A percentile compares a stretch with the other conserved stretches of the same genome.
Evolutionary conservation across 2,329 filamentous ascomycete genomes (phyloP).

Genomic region (Dryadomyces quercus-mongolicae): DNA sequence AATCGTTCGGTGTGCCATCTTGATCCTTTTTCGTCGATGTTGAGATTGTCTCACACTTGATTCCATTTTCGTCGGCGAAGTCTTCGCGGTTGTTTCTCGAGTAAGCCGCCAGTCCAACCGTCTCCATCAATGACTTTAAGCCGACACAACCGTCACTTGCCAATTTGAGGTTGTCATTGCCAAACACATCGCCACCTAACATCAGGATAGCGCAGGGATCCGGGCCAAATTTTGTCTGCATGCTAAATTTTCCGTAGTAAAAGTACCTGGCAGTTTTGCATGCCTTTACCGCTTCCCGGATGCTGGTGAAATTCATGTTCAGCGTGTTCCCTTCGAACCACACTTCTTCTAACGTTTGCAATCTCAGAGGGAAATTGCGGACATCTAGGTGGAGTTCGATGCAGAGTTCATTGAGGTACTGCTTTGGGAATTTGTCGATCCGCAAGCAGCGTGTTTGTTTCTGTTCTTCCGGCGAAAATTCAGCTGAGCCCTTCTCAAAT

Average conservation of each 20-base stretch:
- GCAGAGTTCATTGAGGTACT: conserved; percentile 7
- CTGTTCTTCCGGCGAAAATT: neutral
- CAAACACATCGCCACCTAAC: neutral
- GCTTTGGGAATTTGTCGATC: conserved; percentile 7
- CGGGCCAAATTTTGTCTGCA: neutral
- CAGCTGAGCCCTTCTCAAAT: neutral
- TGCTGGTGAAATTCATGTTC: conserved; percentile 10
- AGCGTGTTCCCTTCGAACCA: conserved; percentile 8
- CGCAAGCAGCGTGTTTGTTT: conserved; percentile 8
- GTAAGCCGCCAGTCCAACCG: conserved; percentile 7
- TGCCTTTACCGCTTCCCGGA: conserved; percentile 7
- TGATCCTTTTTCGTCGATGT: neutral
- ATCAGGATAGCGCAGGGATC: conserved; percentile 7
- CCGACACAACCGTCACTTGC: conserved; percentile 8
- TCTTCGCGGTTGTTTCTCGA: neutral
- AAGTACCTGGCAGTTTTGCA: conserved; percentile 4
- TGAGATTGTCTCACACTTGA: neutral
- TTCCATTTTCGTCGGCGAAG: neutral
- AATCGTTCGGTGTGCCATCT: neutral
- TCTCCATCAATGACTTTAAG: conserved; percentile 8
- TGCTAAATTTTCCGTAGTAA: conserved; percentile 7
- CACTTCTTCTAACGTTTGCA: conserved; percentile 9
- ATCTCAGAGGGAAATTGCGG: neutral
- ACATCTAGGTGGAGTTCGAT: conserved; percentile 5
- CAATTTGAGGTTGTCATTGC: neutral